Base-by-base conservation (phyloP, 225 moss, liverwort and hornwort genomes). In the Bryoerythrophyllum caledonicum region DNA sequence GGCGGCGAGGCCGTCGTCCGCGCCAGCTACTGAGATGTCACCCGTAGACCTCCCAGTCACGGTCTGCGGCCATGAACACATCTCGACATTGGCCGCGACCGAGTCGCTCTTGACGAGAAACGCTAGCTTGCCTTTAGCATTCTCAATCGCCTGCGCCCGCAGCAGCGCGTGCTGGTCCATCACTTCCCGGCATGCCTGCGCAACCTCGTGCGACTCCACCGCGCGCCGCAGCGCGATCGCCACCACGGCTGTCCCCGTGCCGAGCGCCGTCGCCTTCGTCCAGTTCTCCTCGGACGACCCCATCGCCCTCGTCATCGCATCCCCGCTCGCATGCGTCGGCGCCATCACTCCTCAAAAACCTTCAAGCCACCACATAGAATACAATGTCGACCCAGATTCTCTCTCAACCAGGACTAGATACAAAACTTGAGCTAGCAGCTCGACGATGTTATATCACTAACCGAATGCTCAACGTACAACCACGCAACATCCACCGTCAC, bases 271-370 rank as follows among this genome's bases (percentile, higher is more conserved):
- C 17, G 93, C 89, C 79, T 84, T 91, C 34, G 78, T 88, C 94
- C 94, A 99, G 63, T 99, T 99, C 2, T 91, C 88, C 67, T 95
- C 95, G 11, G 97, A 91, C 6, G 85, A 1, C 3, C 94, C 91
- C 83, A 93, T 75, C 49, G 34, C 69, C 76, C 97, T 83, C 25
- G 79, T 88, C 52, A 63, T 64, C 13, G 69, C 82, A 14, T 79
- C 83, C 19, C 65, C 79, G 21, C n/a, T 43, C 10, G 35, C 65
- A n/a, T 68, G 80, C 32, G 62, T 82, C 10, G 88, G 85, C 40
- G 87, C 90, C 94, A 94, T 90, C 2, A 9, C 68, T n/a, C 27
- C 5, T 63, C 44, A 15, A 44, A 4, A 44, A 49, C 48, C 48
- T 6, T 49, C 17, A 1, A 49, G 5, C 24, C 58, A 46, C 23